These are phyloP conservation scores for Schwanniomyces occidentalis DNA, from an alignment of 805 yeast genomes.

Conservation along the genomic window DNA sequence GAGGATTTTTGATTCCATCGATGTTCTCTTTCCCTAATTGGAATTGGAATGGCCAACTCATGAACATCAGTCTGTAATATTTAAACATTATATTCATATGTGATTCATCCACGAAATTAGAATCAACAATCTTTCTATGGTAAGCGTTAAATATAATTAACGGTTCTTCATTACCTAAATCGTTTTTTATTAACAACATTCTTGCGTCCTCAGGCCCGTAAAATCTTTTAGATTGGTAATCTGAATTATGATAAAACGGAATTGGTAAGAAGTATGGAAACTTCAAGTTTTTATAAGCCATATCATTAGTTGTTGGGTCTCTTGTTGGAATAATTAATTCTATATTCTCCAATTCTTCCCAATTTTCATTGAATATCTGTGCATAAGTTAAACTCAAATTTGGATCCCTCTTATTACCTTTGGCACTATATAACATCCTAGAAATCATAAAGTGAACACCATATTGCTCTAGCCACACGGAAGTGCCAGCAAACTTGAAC, in stretches of 20 bases:
- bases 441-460: constrained; percentile 32
- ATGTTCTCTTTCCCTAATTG: constrained; percentile 29
- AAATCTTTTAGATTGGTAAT: constrained; percentile 11
- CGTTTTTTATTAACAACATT: constrained; percentile 20
- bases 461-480: constrained; percentile 32
- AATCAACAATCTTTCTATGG: constrained; percentile 16
- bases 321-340: constrained; percentile 14
- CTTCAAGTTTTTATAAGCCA: constrained; percentile 7
- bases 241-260: constrained; percentile 14
- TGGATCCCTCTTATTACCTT: constrained; percentile 25
- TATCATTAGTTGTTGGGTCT: constrained; percentile 5
- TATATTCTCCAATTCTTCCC: constrained; percentile 10
- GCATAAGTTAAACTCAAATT: constrained; percentile 20
- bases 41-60: constrained; percentile 30
- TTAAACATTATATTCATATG: constrained; percentile 14
- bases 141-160: constrained; percentile 10
- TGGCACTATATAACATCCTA: constrained; percentile 25
- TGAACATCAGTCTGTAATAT: constrained; percentile 26
- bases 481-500: constrained; percentile 33
- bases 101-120: constrained; percentile 10
- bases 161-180: constrained; percentile 25
- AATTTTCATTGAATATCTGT: constrained; percentile 11
- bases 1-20: constrained; percentile 17
- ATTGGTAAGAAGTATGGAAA: constrained; percentile 25
- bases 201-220: constrained; percentile 32